phyloP scores from a whole-genome alignment of 2,329 filamentous ascomycete species.

The Paracoccidioides lutzii region DNA sequence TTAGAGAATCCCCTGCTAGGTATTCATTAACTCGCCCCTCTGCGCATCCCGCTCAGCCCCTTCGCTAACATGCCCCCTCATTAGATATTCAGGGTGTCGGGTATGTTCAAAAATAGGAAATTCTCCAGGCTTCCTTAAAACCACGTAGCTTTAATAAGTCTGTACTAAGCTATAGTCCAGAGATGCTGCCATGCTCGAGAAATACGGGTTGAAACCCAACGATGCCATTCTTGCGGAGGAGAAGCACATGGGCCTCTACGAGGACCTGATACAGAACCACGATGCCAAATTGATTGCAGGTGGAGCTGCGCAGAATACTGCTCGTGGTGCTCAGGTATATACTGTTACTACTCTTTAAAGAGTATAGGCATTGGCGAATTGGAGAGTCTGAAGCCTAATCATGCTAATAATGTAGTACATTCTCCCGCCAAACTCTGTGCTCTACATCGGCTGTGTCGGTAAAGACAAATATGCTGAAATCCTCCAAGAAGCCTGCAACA shows the following conservation, averaged over 20 bases:
- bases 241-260: conserved; percentile 79
- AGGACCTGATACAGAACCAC: conserved; percentile 85
- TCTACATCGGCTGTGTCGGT: conserved; percentile 88
- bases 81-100: conserved; percentile 77
- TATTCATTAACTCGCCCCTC: conserved; percentile 30
- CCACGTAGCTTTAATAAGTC: conserved; percentile 2
- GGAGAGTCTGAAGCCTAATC: not conserved
- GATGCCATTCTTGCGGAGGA: conserved; percentile 93
- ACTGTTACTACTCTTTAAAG: not conserved
- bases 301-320: conserved; percentile 94
- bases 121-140: not conserved
- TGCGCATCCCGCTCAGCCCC: conserved; percentile 1
- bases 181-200: conserved; percentile 70
- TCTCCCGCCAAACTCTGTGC: conserved; percentile 73
- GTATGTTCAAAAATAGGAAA: conserved; percentile 30
- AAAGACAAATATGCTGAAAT: conserved; percentile 91
- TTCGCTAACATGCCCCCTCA: conserved; percentile 13
- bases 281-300: conserved; percentile 91
- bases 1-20: conserved; percentile 96
- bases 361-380: not conserved
- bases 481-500: conserved; percentile 70
- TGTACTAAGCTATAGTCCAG: conserved; percentile 37
- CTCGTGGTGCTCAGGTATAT: conserved; percentile 68
- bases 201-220: conserved; percentile 90
- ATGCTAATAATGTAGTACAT: conserved; percentile 52